These are phyloP conservation scores for Truncatella angustata DNA, from an alignment of 2,329 filamentous ascomycete genomes.

Conservation along the genomic window DNA sequence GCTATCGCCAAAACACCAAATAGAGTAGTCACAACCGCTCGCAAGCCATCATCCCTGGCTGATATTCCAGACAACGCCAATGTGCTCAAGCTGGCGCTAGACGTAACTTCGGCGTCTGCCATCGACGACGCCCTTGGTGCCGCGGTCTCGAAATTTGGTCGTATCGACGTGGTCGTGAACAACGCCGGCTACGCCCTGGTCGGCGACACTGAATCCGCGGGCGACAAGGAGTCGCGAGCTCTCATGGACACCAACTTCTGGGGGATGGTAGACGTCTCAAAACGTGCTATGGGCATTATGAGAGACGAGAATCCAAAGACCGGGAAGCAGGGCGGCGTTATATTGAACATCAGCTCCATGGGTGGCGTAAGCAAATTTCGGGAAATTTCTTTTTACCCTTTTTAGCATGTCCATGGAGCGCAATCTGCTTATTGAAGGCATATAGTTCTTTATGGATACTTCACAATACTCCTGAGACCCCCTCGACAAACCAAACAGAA, in stretches of 20 bases:
- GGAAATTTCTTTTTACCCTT: no score
- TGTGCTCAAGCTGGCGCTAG: constrained; percentile 44
- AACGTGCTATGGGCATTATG: constrained; percentile 35
- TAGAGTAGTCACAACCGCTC: constrained; percentile 29
- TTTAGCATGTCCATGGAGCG: no score
- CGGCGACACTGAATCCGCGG: constrained; percentile 29
- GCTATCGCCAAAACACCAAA: constrained; percentile 20
- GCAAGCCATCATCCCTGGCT: constrained; percentile 38
- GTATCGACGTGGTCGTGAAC: constrained; percentile 32
- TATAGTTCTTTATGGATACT: no score
- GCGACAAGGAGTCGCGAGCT: constrained; percentile 28
- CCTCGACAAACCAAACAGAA: no score
- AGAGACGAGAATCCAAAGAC: constrained; percentile 30
- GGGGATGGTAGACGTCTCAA: constrained; percentile 37
- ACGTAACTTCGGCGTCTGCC: constrained; percentile 41
- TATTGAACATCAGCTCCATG: constrained; percentile 55
- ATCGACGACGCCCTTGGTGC: constrained; percentile 33
- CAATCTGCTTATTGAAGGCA: no score
- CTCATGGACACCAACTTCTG: constrained; percentile 44
- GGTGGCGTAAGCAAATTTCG: no score
- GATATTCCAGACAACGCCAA: constrained; percentile 33
- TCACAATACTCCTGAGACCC: no score
- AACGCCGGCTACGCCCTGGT: constrained; percentile 29
- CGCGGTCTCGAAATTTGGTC: constrained; percentile 32
- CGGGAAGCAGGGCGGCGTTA: constrained; percentile 47